These are phyloP conservation scores for Trametes cinnabarina DNA, from an alignment of 768 basidiomycete species.

Conservation along the genomic window DNA sequence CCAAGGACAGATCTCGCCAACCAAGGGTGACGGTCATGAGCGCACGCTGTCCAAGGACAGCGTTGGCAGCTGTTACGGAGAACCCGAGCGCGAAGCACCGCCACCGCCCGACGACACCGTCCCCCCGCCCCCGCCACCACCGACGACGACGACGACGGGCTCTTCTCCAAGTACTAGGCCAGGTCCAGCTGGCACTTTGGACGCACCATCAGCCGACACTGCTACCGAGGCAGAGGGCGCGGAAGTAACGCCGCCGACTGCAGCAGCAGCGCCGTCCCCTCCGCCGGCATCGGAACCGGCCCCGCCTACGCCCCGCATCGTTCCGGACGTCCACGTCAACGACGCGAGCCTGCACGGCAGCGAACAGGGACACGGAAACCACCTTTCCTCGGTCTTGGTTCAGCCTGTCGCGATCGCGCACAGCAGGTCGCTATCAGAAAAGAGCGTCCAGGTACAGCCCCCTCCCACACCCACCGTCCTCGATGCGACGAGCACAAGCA, in stretches of 20 bases:
- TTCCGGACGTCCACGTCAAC: too few relatives aligned
- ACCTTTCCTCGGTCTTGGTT: neutral
- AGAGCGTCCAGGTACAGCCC: conserved; percentile 13
- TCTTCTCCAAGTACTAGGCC: neutral
- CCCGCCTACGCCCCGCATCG: neutral
- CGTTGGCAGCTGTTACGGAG: neutral
- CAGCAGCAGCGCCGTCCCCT: neutral
- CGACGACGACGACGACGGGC: neutral
- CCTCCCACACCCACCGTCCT: neutral
- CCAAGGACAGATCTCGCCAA: neutral
- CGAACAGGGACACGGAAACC: neutral
- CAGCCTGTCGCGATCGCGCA: neutral
- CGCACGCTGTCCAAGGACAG: neutral
- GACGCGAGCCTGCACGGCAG: neutral
- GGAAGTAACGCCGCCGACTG: neutral
- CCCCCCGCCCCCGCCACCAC: neutral
- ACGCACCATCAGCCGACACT: neutral
- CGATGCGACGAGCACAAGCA: neutral
- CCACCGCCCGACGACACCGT: neutral
- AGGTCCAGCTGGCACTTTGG: too few relatives aligned
- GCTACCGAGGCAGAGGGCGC: neutral
- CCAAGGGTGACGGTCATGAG: neutral
- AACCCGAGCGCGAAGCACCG: neutral
- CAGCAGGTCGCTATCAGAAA: conserved; percentile 7
- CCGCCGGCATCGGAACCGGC: neutral